Evolutionary conservation across 495 filamentous ascomycete genomes (phyloP).

Genomic region (Aeminium ludgeri): DNA sequence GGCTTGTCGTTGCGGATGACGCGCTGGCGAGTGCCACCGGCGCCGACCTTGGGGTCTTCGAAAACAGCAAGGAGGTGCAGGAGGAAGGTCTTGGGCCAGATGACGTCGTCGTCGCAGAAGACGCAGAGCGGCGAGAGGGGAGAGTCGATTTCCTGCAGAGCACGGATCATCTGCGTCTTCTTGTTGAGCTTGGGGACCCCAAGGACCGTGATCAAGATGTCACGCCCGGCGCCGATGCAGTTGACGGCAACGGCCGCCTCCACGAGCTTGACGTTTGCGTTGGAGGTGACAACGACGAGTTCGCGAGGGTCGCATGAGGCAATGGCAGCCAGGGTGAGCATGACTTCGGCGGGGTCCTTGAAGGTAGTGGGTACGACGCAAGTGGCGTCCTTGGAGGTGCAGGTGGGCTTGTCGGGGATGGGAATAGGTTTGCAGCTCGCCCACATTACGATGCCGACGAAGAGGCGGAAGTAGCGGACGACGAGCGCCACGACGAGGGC

Average conservation of each 20-base stretch:
- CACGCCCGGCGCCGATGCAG: background rate
- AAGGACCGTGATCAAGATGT: constrained; percentile 4
- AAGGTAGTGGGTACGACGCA: constrained; percentile 12
- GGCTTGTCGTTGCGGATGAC: background rate
- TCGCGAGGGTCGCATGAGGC: constrained; percentile 1
- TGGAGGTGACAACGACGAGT: constrained; percentile 6
- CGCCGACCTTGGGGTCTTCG: constrained; percentile 13
- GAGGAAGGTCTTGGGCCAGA: constrained; percentile 16
- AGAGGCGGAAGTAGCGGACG: constrained; percentile 8
- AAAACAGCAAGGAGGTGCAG: constrained; percentile 16
- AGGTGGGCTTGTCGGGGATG: constrained; percentile 3
- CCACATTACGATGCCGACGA: constrained; percentile 9
- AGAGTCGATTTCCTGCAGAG: constrained; percentile 8
- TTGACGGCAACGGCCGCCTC: too few relatives aligned
- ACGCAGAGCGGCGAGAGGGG: constrained; percentile 14
- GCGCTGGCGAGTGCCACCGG: constrained; percentile 14
- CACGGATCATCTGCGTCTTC: constrained; percentile 10
- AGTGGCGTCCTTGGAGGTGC: constrained; percentile 7
- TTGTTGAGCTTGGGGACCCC: constrained; percentile 11
- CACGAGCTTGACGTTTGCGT: background rate
- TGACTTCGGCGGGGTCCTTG: constrained; percentile 4
- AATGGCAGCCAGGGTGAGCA: constrained; percentile 4
- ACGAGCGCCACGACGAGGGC: constrained; percentile 3
- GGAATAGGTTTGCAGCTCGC: constrained; percentile 3
- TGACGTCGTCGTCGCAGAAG: constrained; percentile 17